A percentile compares a stretch with the other conserved stretches of the same genome.
Conservation (phyloP, 495 filamentous ascomycete genomes). For the Podospora pseudopauciseta region DNA sequence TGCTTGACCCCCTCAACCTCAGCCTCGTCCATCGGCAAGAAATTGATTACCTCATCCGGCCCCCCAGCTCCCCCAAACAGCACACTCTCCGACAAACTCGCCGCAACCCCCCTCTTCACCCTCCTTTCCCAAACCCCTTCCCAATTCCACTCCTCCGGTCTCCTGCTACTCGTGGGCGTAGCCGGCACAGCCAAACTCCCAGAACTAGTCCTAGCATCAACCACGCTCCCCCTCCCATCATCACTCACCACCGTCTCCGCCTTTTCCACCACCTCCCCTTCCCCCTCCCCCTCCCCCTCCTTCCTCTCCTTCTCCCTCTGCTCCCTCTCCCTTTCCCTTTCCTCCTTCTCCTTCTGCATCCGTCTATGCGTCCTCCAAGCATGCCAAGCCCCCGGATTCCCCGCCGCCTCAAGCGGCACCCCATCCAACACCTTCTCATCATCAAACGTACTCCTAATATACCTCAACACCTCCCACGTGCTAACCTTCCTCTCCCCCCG, state of each 20-base stretch:
- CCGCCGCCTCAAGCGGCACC: conserved; percentile 74
- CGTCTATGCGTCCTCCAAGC: conserved; percentile 74
- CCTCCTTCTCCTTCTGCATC: conserved; percentile 15
- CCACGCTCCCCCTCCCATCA: neutral
- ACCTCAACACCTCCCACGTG: conserved; percentile 65
- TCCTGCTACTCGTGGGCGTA: conserved; percentile 38
- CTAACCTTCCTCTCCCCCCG: conserved; percentile 35
- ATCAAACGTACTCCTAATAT: conserved; percentile 78
- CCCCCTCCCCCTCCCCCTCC: neutral
- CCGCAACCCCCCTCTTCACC: conserved; percentile 69
- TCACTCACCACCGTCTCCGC: neutral
- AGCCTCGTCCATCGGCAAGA: conserved; percentile 61
- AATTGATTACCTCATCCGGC: conserved; percentile 71
- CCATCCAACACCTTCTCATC: conserved; percentile 71
- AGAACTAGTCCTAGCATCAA: neutral
- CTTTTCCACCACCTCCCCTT: neutral
- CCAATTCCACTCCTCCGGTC: conserved; percentile 89
- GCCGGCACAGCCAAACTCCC: conserved; percentile 1
- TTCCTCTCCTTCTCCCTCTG: conserved; percentile 13
- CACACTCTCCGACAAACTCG: conserved; percentile 71
- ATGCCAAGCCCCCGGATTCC: conserved; percentile 85
- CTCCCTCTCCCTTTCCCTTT: neutral
- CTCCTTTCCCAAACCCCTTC: conserved; percentile 90
- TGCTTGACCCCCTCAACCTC: conserved; percentile 57
- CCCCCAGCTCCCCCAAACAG: conserved; percentile 62